Conservation (phyloP, 768 basidiomycete genomes). For the Mycena sanguinolenta region DNA sequence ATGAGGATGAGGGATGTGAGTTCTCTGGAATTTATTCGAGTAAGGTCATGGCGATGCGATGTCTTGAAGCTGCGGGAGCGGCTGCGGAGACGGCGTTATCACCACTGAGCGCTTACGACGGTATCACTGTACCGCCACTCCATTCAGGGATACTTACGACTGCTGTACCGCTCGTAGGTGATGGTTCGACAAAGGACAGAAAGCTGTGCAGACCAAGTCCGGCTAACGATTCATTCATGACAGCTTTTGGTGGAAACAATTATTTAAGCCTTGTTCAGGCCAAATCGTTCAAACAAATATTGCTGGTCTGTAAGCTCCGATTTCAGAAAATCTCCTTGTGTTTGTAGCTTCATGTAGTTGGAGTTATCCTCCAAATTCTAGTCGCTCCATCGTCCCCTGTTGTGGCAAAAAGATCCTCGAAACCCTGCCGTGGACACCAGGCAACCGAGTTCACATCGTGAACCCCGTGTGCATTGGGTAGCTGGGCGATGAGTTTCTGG, state of each 20-base stretch:
- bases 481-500: slow-evolving; percentile 67
- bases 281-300: not conserved
- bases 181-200: too few species aligned
- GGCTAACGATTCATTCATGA: not conserved
- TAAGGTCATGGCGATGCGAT: not conserved
- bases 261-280: too few species aligned
- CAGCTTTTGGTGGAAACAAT: too few species aligned
- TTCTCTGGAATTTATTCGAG: not conserved
- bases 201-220: not conserved
- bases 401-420: slow-evolving; percentile 79
- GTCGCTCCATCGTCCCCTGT: slow-evolving; percentile 89
- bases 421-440: slow-evolving; percentile 83
- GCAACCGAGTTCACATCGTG: slow-evolving; percentile 87
- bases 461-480: slow-evolving; percentile 81
- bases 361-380: slow-evolving; percentile 78
- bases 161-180: too few species aligned
- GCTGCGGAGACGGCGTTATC: not conserved
- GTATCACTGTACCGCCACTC: not conserved
- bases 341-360: not conserved
- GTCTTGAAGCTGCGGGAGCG: not conserved
- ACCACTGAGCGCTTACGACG: not conserved
- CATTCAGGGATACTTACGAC: not conserved
- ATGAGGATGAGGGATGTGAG: not conserved
- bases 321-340: not conserved
- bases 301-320: not conserved